Evolutionary conservation across 768 basidiomycete genomes (phyloP), one percentile per base, ranked within the genome.

Genomic region (Rhizopogon rudus): DNA sequence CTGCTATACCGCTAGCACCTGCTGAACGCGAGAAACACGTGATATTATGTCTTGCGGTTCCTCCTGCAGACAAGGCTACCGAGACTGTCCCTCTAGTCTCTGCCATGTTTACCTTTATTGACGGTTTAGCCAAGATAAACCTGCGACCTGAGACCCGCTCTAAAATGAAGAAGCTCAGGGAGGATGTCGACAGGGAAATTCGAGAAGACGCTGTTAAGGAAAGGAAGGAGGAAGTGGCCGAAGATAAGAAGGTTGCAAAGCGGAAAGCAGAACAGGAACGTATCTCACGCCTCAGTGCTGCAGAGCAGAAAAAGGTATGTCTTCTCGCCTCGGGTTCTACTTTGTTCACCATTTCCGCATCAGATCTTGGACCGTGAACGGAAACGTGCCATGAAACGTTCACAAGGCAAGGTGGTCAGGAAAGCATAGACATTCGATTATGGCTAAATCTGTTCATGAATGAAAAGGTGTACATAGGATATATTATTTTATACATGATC

Each of bases 101-200:
- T 35, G 81, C 85, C 33, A 64, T 81, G n/a, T 89, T 95, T 73
- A 76, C 82, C 40, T 79, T 95, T 57, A 77, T 92, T 58, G 93
- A 97, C 67, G 68, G 78, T 16, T 68, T 94, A 51, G 70, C 72
- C 56, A 78, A 81, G 63, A 60, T 83, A 29, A 74, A 74, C 52
- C 72, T 93, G 46, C 84, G 91, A 25, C 89, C 93, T 13, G 93
- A 96, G 75, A 93, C 92, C 46, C 83, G 81, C 65, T 67, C 67
- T 42, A 96, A 95, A 74, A 77, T 95, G 51, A 81, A 76, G 66
- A 90, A 82, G 70, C 77, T 75, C 22, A 78, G 93, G 49, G 86
- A 93, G 50, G 86, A 87, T 16, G 71, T 91, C 31, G 83, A 85
- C 51, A 84, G 81, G 62, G 74, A 77, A 17, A 76, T 97, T 56